Evolutionary conservation across 371 early-diverging fungal genomes (phyloP).

Genomic region (Mortierella polycephala): DNA sequence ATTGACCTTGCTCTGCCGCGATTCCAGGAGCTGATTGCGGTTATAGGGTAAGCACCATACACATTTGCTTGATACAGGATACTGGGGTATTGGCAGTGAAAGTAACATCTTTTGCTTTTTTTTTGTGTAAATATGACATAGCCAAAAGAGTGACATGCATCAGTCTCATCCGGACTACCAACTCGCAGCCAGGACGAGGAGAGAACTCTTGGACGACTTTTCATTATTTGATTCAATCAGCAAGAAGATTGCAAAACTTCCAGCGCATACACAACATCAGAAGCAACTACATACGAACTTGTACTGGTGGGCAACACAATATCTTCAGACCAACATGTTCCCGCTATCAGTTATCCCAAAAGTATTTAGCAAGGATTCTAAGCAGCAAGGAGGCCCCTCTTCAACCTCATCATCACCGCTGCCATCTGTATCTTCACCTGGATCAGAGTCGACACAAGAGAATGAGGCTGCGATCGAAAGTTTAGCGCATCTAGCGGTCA

Average conservation of each 20-base stretch:
- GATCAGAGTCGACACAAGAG: slow-evolving; percentile 24
- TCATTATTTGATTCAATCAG: slow-evolving; percentile 70
- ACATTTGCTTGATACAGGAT: too few species aligned
- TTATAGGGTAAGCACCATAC: slow-evolving; percentile 59
- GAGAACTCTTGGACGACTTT: slow-evolving; percentile 71
- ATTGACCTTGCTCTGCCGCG: slow-evolving; percentile 68
- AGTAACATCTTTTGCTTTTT: background rate
- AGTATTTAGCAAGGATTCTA: slow-evolving; percentile 55
- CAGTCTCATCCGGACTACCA: slow-evolving; percentile 67
- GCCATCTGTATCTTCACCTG: slow-evolving; percentile 21
- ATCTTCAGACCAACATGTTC: slow-evolving; percentile 89
- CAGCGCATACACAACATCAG: slow-evolving; percentile 60
- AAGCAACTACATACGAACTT: slow-evolving; percentile 76
- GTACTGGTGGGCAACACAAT: slow-evolving; percentile 76
- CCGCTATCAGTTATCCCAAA: slow-evolving; percentile 87
- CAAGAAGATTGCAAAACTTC: slow-evolving; percentile 67
- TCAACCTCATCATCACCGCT: slow-evolving; percentile 29
- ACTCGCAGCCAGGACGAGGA: slow-evolving; percentile 68
- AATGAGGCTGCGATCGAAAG: slow-evolving; percentile 57
- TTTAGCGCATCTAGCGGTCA: slow-evolving; percentile 69
- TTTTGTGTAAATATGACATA: slow-evolving; percentile 16
- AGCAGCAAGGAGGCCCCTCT: slow-evolving; percentile 1
- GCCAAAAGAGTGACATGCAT: slow-evolving; percentile 57
- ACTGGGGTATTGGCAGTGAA: too few species aligned
- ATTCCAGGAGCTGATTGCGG: slow-evolving; percentile 67